These are phyloP conservation scores for Aechmea fasciata DNA, from an alignment of 176 grass and related monocot species.

Conservation along the genomic window DNA sequence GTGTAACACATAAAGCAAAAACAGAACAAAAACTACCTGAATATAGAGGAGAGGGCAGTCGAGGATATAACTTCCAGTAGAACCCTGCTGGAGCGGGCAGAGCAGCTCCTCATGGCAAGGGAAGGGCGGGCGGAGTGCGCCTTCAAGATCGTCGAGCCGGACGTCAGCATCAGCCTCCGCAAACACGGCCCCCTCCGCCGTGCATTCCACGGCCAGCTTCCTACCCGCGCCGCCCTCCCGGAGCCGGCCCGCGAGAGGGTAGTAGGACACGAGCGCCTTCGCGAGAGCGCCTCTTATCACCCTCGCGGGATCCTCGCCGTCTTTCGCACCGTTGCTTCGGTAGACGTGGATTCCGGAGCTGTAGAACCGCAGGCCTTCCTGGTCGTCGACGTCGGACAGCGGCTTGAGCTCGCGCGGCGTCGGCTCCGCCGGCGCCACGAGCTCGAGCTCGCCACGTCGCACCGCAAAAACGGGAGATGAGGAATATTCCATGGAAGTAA, in stretches of 20 bases:
- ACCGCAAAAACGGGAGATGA: neutral
- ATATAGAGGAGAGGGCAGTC: neutral
- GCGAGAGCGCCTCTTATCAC: slow-evolving; percentile 7
- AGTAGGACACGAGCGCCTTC: slow-evolving; percentile 8
- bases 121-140: neutral
- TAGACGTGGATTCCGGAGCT: slow-evolving; percentile 2
- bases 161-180: slow-evolving; percentile 6
- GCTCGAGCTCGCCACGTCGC: neutral
- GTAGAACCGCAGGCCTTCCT: slow-evolving; percentile 4
- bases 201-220: slow-evolving; percentile 14
- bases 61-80: neutral
- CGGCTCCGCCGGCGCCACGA: neutral
- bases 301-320: slow-evolving; percentile 1
- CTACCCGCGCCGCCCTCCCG: neutral
- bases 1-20: neutral
- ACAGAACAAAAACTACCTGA: neutral
- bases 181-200: slow-evolving; percentile 18
- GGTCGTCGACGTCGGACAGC: slow-evolving; percentile 14
- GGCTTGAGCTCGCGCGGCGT: slow-evolving; percentile 16
- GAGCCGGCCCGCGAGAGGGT: slow-evolving; percentile 11
- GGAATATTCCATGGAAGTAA: neutral
- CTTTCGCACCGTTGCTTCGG: neutral
- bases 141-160: slow-evolving; percentile 2
- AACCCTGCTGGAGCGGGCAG: neutral
- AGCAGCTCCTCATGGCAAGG: neutral